These are phyloP conservation scores for Sisymbrium irio DNA, from an alignment of 345 rosid species.

Conservation along the genomic window DNA sequence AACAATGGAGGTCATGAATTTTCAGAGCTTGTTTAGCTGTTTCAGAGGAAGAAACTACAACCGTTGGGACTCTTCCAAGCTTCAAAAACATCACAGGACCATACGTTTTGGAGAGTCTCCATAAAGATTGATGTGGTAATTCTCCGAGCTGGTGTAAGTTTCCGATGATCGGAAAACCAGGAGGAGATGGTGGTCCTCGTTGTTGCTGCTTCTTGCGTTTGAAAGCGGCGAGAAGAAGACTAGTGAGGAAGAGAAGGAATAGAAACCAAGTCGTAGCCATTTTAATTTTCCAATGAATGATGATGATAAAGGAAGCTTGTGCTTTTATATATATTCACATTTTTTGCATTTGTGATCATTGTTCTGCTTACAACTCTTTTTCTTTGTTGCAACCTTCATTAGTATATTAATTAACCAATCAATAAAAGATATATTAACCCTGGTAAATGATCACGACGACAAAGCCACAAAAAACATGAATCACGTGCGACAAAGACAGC, in stretches of 20 bases:
- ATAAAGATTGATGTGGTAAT: slow-evolving; percentile 37
- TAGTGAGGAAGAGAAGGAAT: neutral
- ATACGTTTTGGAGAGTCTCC: slow-evolving; percentile 30
- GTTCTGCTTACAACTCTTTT: neutral
- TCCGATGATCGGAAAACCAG: slow-evolving; percentile 37
- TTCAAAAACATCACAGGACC: slow-evolving; percentile 38
- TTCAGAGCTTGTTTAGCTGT: slow-evolving; percentile 26
- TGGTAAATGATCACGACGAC: neutral
- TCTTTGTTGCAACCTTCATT: neutral
- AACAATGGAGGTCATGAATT: slow-evolving; percentile 18
- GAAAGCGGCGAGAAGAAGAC: slow-evolving; percentile 17
- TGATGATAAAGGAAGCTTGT: neutral
- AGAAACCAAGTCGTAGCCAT: slow-evolving; percentile 16
- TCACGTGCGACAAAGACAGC: neutral
- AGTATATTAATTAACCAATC: neutral
- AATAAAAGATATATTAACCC: neutral
- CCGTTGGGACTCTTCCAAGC: slow-evolving; percentile 29
- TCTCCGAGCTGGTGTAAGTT: slow-evolving; percentile 37
- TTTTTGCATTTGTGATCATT: neutral
- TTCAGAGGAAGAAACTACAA: slow-evolving; percentile 30
- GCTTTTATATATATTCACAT: neutral
- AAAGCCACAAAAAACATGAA: neutral
- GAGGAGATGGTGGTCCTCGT: slow-evolving; percentile 22
- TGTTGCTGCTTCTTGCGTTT: slow-evolving; percentile 19
- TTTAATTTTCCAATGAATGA: neutral